Percentiles rank a stretch among this genome's conserved stretches.
These are phyloP conservation scores for Calocera cornea DNA, from an alignment of 768 basidiomycete genomes.

Conservation along the genomic window DNA sequence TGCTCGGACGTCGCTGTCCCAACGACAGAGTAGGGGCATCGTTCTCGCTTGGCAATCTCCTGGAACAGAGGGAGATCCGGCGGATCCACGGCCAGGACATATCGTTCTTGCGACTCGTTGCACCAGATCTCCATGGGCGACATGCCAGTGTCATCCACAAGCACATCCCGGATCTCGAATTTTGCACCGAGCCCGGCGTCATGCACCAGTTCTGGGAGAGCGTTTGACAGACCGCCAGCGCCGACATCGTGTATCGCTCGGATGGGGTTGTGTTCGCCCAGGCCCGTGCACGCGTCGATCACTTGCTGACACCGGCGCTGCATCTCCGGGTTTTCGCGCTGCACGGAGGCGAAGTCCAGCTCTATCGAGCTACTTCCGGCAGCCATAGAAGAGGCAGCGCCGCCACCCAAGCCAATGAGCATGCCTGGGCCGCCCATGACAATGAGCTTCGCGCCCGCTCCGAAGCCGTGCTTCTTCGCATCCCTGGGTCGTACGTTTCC, in stretches of 20 bases:
- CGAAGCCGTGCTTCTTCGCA: constrained; percentile 63
- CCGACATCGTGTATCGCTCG: constrained; percentile 98
- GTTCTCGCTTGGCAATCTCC: constrained; percentile 66
- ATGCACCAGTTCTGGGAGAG: constrained; percentile 91
- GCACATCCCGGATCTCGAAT: constrained; percentile 88
- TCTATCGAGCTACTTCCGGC: constrained; percentile 83
- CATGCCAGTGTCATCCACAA: constrained; percentile 85
- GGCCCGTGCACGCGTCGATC: constrained; percentile 74
- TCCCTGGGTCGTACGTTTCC: constrained; percentile 82
- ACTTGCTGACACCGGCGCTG: constrained; percentile 94
- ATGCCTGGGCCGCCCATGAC: constrained; percentile 93
- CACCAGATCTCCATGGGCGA: constrained; percentile 99
- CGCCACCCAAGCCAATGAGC: constrained; percentile 92
- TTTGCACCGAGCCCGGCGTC: constrained; percentile 82
- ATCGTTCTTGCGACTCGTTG: constrained; percentile 96
- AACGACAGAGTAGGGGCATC: constrained; percentile 87
- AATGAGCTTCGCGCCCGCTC: constrained; percentile 71
- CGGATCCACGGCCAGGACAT: constrained; percentile 78
- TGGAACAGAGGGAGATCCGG: constrained; percentile 50
- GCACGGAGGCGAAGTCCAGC: constrained; percentile 93
- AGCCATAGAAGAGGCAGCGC: constrained; percentile 87
- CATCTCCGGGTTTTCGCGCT: constrained; percentile 98
- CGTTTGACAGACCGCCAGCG: constrained; percentile 92
- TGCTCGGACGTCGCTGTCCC: constrained; percentile 73
- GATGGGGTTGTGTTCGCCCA: constrained; percentile 54